phyloP scores from a whole-genome alignment of 2,329 filamentous ascomycete genomes.

The Ceratocystiopsis minuta region DNA sequence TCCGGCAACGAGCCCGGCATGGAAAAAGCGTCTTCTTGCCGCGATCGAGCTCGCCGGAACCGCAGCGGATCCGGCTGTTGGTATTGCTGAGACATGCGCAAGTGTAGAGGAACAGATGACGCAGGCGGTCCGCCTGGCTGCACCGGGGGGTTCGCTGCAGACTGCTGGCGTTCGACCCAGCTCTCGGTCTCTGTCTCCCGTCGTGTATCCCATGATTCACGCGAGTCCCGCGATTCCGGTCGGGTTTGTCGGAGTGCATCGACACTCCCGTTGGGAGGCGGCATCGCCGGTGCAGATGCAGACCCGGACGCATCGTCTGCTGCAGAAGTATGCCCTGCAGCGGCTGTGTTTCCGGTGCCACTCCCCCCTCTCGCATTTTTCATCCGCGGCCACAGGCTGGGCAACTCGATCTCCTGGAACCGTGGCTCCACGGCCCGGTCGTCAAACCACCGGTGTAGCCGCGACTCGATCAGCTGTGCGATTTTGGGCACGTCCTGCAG shows the following conservation, averaged over 20 bases:
- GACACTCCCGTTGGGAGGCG: background rate
- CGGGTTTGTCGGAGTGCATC: constrained; percentile 4
- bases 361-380: constrained; percentile 48
- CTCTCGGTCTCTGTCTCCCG: constrained; percentile 11
- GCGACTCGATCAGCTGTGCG: constrained; percentile 62
- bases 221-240: constrained; percentile 15
- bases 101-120: constrained; percentile 2
- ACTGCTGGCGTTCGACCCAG: constrained; percentile 10
- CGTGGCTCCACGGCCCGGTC: constrained; percentile 71
- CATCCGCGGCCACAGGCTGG: constrained; percentile 69
- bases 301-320: too few species aligned
- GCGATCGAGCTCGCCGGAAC: constrained; percentile 17
- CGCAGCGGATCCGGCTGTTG: constrained; percentile 18
- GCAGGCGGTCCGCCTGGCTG: background rate
- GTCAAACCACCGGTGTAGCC: constrained; percentile 75
- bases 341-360: background rate
- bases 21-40: constrained; percentile 19
- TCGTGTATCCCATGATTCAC: constrained; percentile 16
- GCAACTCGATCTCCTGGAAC: constrained; percentile 73
- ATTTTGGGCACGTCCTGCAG: constrained; percentile 81
- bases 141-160: too few species aligned
- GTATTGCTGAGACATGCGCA: constrained; percentile 1
- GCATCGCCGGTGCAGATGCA: background rate
- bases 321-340: too few species aligned
- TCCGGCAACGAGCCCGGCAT: constrained; percentile 31